Conservation (phyloP, 2,329 filamentous ascomycete species). For the Karstenula rhodostoma region DNA sequence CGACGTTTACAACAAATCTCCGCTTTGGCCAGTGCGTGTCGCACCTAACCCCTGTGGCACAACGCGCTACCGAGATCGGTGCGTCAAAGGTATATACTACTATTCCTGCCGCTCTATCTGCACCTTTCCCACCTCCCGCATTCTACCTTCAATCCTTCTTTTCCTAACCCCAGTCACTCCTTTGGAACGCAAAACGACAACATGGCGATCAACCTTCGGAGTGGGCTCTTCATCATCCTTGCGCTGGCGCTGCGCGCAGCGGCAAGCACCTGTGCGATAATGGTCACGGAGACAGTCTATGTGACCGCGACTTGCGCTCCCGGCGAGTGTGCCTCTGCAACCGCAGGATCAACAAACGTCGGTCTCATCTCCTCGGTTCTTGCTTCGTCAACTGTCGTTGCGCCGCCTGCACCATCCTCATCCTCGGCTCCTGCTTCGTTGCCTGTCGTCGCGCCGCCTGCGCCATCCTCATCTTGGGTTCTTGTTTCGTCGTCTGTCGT, state of each 20-base stretch:
- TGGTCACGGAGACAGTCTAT: constrained; percentile 24
- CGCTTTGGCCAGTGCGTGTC: neutral
- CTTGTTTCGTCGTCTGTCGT: neutral
- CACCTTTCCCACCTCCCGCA: neutral
- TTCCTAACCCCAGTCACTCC: constrained; percentile 12
- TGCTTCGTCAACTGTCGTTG: neutral
- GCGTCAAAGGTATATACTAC: constrained; percentile 8
- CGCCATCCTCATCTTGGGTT: neutral
- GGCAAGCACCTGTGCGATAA: constrained; percentile 11
- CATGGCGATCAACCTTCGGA: neutral
- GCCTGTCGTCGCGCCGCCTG: neutral
- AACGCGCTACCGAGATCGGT: neutral
- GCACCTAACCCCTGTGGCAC: constrained; percentile 8
- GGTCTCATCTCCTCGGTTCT: neutral
- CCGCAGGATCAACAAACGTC: neutral
- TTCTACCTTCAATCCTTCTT: neutral
- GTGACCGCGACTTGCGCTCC: constrained; percentile 9
- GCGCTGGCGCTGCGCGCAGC: neutral
- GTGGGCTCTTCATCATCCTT: neutral
- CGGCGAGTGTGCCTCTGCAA: neutral
- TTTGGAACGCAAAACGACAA: neutral
- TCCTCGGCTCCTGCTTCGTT: neutral
- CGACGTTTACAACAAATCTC: neutral
- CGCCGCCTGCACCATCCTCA: neutral
- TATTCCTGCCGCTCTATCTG: neutral